Evolutionary conservation across 768 basidiomycete genomes (phyloP), one percentile per base, ranked within the genome.

Genomic region (Pholiota microspora): DNA sequence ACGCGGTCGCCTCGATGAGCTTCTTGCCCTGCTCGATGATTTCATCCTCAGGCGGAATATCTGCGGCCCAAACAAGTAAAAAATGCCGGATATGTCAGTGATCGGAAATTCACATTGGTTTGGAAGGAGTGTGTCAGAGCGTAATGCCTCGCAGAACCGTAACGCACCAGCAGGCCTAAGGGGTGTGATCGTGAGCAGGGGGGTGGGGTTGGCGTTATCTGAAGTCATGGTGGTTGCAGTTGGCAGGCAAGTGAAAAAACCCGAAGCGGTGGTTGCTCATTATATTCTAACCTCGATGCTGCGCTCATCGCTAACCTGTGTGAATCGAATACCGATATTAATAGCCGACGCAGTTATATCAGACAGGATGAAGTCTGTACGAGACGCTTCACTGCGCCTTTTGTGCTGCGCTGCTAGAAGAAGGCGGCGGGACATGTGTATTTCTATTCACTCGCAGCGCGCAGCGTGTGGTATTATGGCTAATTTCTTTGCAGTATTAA

Each of bases 11-110:
- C 18, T 81, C 80, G 18, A 91, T 71, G 48, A 92, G 62, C n/a
- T 74, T 71, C 29, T 70, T 73, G 8, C 74, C 87, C 25, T 82
- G 76, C 0, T 76, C 61, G 54, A 89, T 63, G 49, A 86, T 76
- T 4, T 71, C 70, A 29, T 83, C 81, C 62, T 88, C 84, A 2
- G 80, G 62, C 1, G 88, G 87, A 10, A 89, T 69, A 18, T 80
- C 88, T 90, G 58, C 9, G 12, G 15, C 38, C 15, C 18, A 25
- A 27, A 16, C 51, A 21, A 23, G 31, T 42, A 42, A 42, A 42
- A 25, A 23, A 16, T 28, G 38, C 34, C 28, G 40, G 27, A 35
- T 31, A 45, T 16, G 51, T 29, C 28, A 51, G 32, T 23, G 51
- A 21, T 25, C 16, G 36, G 6, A 34, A 27, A n/a, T 35, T 28